phyloP scores from a whole-genome alignment of 1,284 basidiomycete species.

The Heliocybe sulcata region DNA sequence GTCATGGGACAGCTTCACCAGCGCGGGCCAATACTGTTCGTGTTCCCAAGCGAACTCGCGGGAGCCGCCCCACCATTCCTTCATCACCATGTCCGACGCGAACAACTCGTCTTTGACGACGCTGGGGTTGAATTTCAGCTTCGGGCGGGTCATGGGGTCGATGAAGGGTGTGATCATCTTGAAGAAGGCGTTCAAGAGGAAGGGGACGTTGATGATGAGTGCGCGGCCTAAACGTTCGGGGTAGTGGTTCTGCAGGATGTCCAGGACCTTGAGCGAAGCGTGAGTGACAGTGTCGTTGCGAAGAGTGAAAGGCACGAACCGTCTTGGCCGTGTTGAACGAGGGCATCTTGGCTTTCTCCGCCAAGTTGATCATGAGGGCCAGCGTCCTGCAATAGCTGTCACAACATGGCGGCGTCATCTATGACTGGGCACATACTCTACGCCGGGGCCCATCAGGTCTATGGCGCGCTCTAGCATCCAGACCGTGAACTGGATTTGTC shows the following conservation, averaged over 20 bases:
- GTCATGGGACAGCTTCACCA: slow-evolving; percentile 49
- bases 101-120: slow-evolving; percentile 55
- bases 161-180: slow-evolving; percentile 78
- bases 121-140: slow-evolving; percentile 66
- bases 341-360: slow-evolving; percentile 73
- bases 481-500: slow-evolving; percentile 72
- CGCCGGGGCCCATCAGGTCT: slow-evolving; percentile 68
- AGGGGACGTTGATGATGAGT: slow-evolving; percentile 81
- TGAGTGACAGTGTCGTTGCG: not conserved
- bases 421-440: slow-evolving; percentile 51
- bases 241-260: slow-evolving; percentile 85
- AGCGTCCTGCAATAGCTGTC: slow-evolving; percentile 38
- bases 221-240: slow-evolving; percentile 89
- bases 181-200: slow-evolving; percentile 75
- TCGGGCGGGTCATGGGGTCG: slow-evolving; percentile 71
- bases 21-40: slow-evolving; percentile 65
- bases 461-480: slow-evolving; percentile 70
- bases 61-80: slow-evolving; percentile 54
- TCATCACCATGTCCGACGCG: slow-evolving; percentile 47
- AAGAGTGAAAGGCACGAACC: slow-evolving; percentile 13
- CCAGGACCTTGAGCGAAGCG: slow-evolving; percentile 35
- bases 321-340: slow-evolving; percentile 56
- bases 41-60: slow-evolving; percentile 64
- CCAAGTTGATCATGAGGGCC: slow-evolving; percentile 77
- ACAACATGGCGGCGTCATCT: slow-evolving; percentile 3